These are phyloP conservation scores for Porpolomopsis calyptriformis DNA, from an alignment of 768 basidiomycete genomes.

Conservation along the genomic window DNA sequence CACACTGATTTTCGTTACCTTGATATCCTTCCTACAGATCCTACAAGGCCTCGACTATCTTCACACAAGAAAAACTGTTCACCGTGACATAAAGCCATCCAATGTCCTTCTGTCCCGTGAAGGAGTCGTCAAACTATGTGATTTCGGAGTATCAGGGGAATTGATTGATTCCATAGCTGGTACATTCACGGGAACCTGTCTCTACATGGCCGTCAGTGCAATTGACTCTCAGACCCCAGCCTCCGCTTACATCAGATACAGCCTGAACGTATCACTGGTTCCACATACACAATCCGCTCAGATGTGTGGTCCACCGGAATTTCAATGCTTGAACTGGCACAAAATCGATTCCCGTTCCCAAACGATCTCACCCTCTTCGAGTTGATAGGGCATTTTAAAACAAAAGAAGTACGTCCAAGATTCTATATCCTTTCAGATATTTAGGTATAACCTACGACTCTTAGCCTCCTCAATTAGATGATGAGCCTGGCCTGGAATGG, in stretches of 20 bases:
- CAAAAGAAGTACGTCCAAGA: conserved; percentile 48
- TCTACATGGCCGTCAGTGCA: conserved; percentile 92
- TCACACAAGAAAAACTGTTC: conserved; percentile 85
- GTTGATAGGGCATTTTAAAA: conserved; percentile 81
- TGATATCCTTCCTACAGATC: conserved; percentile 34
- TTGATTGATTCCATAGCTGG: conserved; percentile 84
- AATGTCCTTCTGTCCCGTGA: conserved; percentile 84
- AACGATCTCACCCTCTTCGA: conserved; percentile 89
- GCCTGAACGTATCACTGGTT: conserved; percentile 92
- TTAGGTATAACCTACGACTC: conserved; percentile 4
- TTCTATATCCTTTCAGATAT: background rate
- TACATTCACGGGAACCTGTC: conserved; percentile 95
- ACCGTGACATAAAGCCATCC: conserved; percentile 91
- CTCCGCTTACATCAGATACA: conserved; percentile 19
- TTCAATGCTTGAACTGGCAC: conserved; percentile 84
- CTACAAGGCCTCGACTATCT: conserved; percentile 91
- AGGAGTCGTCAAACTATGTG: conserved; percentile 84
- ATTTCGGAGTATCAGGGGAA: conserved; percentile 97
- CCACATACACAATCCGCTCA: conserved; percentile 86
- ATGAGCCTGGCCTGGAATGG: conserved; percentile 63
- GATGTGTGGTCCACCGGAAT: conserved; percentile 99
- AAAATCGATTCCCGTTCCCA: conserved; percentile 93
- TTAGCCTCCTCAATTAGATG: conserved; percentile 75
- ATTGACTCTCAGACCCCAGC: background rate
- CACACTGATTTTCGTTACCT: conserved; percentile 5